Conservation (phyloP, 2,329 filamentous ascomycete species). For the Didymella arachidicola region DNA sequence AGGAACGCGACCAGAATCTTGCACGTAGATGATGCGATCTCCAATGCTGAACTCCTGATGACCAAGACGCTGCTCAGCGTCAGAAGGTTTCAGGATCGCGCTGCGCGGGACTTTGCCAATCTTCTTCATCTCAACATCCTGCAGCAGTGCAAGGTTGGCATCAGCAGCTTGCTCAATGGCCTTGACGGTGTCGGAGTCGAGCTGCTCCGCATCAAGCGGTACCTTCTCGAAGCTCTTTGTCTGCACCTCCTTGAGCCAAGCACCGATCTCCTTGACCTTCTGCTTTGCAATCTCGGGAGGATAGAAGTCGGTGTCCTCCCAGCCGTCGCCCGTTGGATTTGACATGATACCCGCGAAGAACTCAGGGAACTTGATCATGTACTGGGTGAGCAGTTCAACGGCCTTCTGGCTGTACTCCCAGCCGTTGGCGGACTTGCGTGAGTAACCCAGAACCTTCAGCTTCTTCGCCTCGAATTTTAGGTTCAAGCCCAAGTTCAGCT, state of each 20-base stretch:
- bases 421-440: conserved; percentile 81
- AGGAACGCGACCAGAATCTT: conserved; percentile 91
- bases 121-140: conserved; percentile 66
- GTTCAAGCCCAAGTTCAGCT: conserved; percentile 91
- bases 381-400: conserved; percentile 79
- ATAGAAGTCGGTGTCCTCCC: conserved; percentile 87
- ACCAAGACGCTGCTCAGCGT: conserved; percentile 91
- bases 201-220: conserved; percentile 94
- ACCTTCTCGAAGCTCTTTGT: conserved; percentile 93
- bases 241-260: conserved; percentile 91
- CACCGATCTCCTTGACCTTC: conserved; percentile 91
- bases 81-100: conserved; percentile 88
- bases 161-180: conserved; percentile 81
- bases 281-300: conserved; percentile 73
- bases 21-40: conserved; percentile 91
- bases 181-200: conserved; percentile 89
- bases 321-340: conserved; percentile 85
- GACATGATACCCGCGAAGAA: conserved; percentile 89
- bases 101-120: conserved; percentile 83
- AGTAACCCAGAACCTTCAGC: conserved; percentile 94
- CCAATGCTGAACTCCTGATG: conserved; percentile 85
- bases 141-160: conserved; percentile 41
- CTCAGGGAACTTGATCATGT: conserved; percentile 93
- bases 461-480: conserved; percentile 97
- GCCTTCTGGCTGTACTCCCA: conserved; percentile 96